These are phyloP conservation scores for Kuraishia hungarica DNA, from an alignment of 805 yeast species.

Conservation along the genomic window DNA sequence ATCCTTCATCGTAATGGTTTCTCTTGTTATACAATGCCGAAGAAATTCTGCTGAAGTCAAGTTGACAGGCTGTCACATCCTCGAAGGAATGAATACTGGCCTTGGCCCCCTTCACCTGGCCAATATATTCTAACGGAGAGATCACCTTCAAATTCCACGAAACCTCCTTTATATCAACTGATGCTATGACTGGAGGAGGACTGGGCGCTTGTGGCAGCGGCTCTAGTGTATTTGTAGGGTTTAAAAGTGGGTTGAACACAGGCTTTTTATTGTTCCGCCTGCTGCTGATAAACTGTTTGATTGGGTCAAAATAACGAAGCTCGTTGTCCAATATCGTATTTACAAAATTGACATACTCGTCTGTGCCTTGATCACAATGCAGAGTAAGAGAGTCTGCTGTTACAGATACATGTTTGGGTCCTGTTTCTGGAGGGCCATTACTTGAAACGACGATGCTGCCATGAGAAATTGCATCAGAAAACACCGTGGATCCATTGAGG, in stretches of 20 bases:
- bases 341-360: conserved; percentile 11
- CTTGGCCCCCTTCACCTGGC: conserved; percentile 1
- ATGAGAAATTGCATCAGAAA: conserved; percentile 1
- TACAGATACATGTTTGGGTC: conserved; percentile 13
- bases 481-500: conserved; percentile 5
- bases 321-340: conserved; percentile 15
- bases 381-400: conserved; percentile 9
- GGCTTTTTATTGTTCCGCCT: background rate
- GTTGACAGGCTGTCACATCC: conserved; percentile 2
- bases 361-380: conserved; percentile 13
- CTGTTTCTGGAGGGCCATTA: conserved; percentile 12
- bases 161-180: background rate
- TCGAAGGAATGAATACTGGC: conserved; percentile 2
- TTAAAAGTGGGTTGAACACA: background rate
- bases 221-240: background rate
- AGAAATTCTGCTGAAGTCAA: background rate
- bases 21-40: conserved; percentile 1
- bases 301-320: conserved; percentile 11
- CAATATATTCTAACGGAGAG: conserved; percentile 5
- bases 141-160: conserved; percentile 6
- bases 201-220: background rate
- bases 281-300: conserved; percentile 6
- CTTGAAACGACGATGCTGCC: conserved; percentile 5
- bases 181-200: background rate
- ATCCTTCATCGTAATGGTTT: background rate